Base-by-base conservation (phyloP, 2,329 filamentous ascomycete genomes). In the Clarireedia homoeocarpa region DNA sequence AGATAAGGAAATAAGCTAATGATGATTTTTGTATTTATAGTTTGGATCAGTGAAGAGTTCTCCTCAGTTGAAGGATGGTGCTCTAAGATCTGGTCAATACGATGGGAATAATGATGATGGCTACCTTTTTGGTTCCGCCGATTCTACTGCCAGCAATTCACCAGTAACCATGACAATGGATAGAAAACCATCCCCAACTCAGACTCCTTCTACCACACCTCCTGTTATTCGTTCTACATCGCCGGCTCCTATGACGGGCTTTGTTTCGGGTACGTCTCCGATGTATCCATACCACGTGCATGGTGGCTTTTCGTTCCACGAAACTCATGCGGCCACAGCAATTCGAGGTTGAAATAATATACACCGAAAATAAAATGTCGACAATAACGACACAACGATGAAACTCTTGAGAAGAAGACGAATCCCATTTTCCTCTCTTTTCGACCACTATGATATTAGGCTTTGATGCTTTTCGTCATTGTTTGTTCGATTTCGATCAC, bases 1-100 rank as follows among this genome's bases (percentile, higher is more conserved):
- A 53, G 17, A 51, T 58, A 61, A 58, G 64, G 64, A 61, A 65
- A 56, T 65, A 53, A 68, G 72, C 75, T 77, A 73, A 78, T 71
- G 62, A 58, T 63, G 59, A n/a, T 48, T 48, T 34, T 48, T 15
- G 36, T 40, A 36, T 62, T 62, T 70, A 55, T 69, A 85, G 82
- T 85, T 84, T 75, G 80, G 81, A 61, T 82, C 81, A 17, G 82
- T 82, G 67, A 79, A 80, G 65, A 74, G 75, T 44, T 78, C 74
- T 57, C 75, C 79, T 34, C 72, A 74, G 53, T 66, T 75, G 53
- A 77, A 74, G 62, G 78, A 81, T 52, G 78, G 75, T 42, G 74
- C 74, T 12, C 58, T 77, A 42, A 57, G 67, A 50, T 71, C 63
- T 55, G 74, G 72, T 23, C 73, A 74, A 57, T 74, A 70, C 54